phyloP scores from a whole-genome alignment of 768 basidiomycete species.

The Mycena rosella region DNA sequence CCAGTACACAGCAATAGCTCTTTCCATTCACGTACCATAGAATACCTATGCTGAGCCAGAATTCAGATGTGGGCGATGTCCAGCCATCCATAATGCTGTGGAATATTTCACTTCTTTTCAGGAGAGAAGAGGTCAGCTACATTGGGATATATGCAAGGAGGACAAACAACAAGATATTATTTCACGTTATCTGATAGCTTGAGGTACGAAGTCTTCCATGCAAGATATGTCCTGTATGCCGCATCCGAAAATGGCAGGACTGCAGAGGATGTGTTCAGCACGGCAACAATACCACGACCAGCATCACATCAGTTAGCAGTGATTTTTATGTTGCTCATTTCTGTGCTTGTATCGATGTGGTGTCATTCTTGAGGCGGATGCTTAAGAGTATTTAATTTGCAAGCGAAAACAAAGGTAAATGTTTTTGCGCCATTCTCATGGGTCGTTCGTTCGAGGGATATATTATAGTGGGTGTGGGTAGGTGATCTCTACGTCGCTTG shows the following conservation, averaged over 20 bases:
- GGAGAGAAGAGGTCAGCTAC: too few species aligned
- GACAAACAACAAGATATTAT: background rate
- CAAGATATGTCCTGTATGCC: too few species aligned
- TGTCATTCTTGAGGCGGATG: too few species aligned
- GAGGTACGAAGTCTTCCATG: background rate
- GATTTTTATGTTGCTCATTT: too few species aligned
- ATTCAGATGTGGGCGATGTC: constrained; percentile 40
- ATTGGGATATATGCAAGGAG: background rate
- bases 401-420: too few species aligned
- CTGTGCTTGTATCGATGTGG: too few species aligned
- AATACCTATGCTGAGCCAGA: constrained; percentile 49
- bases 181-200: background rate
- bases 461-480: too few species aligned
- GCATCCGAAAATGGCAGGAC: background rate
- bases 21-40: constrained; percentile 43
- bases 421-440: too few species aligned
- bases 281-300: background rate
- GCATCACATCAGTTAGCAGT: too few species aligned
- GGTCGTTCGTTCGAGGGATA: too few species aligned
- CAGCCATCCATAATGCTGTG: constrained; percentile 52
- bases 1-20: constrained; percentile 46
- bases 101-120: constrained; percentile 32
- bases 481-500: background rate
- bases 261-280: background rate
- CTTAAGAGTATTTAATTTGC: too few species aligned